A percentile compares a stretch with the other conserved stretches of the same genome.
These are phyloP conservation scores for Ailanthus altissimus DNA, from an alignment of 345 rosid species.

Conservation along the genomic window DNA sequence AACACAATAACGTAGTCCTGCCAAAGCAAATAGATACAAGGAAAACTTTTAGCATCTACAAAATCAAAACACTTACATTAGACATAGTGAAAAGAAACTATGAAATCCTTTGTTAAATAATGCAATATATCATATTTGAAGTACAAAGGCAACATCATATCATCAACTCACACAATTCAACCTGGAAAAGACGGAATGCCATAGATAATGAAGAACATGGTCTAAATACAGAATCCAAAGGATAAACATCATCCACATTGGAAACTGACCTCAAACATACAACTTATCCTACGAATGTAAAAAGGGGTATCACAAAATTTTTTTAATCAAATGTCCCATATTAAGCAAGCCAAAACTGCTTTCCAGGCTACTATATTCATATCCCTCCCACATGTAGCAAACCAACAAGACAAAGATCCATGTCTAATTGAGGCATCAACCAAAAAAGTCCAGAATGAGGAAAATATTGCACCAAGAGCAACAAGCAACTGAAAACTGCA, in stretches of 20 bases:
- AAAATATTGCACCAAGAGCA: neutral
- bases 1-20: constrained; percentile 94
- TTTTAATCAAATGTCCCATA: neutral
- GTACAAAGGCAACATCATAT: neutral
- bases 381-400: neutral
- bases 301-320: neutral
- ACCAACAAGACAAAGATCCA: neutral
- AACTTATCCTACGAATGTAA: neutral
- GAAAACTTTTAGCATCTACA: neutral
- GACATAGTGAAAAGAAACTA: neutral
- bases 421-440: neutral
- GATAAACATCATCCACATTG: neutral
- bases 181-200: neutral
- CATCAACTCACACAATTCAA: neutral
- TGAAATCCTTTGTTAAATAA: neutral
- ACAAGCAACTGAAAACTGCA: neutral
- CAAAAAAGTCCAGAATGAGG: neutral
- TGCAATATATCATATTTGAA: neutral
- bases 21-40: constrained; percentile 28
- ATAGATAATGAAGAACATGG: no score
- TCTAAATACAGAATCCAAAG: neutral
- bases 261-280: neutral
- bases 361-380: neutral
- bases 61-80: neutral
- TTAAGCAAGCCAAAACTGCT: neutral